Evolutionary conservation across 257 asterid genomes (phyloP), one percentile per base, ranked within the genome.

Genomic region (Nicotiana knightiana): DNA sequence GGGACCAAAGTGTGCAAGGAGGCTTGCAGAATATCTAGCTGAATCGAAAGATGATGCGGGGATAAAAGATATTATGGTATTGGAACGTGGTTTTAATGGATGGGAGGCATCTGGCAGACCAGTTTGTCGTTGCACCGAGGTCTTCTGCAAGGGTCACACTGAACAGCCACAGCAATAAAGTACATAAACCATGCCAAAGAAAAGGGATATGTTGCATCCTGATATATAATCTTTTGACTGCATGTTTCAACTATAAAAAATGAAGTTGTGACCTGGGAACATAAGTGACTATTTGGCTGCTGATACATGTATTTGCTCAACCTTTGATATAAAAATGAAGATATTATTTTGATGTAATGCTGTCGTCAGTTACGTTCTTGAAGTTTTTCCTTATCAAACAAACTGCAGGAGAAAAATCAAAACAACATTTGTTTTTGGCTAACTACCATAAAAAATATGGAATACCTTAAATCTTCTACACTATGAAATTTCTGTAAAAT

Each of bases 41-140:
- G 94, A 86, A 35, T 83, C 67, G 71, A 88, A 88, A 84, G 89
- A 85, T 39, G 89, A 85, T 10, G 83, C 33, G 30, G 99, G 93
- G 63, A 89, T 86, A 82, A 90, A 89, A 86, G 91, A 92, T 54
- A 88, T 96, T 46, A 91, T 96, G 97, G 87, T 94, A 53, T 85
- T 96, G 79, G 97, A 96, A 61, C 93, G 94, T 0, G 99, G 99
- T 46, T 96, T 80, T 71, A 96, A 92, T 66, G 99, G 98, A 24
- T 96, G 98, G 98, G 97, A 93, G 89, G 89, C 97, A 80, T 89
- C 97, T 0, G 99, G 98, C 61, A 89, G 88, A 68, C 97, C 98
- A 2, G 91, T 96, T 68, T 94, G 99, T 76, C 97, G 89, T 78
- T 96, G 99, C 91, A 87, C 81, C 68, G 93, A 94, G n/a, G 61